phyloP scores from a whole-genome alignment of 164 flowering plant species.

The Santalum album region DNA sequence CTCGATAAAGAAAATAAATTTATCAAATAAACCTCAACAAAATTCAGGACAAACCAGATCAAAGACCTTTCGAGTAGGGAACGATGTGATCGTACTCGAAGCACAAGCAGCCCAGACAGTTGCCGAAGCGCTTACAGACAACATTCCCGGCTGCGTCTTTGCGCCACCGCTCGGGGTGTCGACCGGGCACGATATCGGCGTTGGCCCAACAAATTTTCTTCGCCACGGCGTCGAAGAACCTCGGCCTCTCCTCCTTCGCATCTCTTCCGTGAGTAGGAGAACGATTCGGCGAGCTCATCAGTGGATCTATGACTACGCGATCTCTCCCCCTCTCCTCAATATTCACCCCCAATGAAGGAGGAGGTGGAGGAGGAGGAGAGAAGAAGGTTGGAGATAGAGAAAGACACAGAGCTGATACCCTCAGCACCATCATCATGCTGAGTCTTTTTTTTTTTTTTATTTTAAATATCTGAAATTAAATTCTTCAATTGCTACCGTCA shows the following conservation, averaged over 20 bases:
- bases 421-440: too few species aligned
- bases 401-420: too few species aligned
- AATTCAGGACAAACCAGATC: too few species aligned
- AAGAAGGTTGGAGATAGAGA: too few species aligned
- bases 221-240: conserved; percentile 64
- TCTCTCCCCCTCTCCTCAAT: too few species aligned
- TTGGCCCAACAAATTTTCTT: conserved; percentile 70
- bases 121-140: conserved; percentile 91
- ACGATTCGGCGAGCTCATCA: conserved; percentile 9
- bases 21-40: background rate
- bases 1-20: background rate
- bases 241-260: conserved; percentile 46
- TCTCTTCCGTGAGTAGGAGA: conserved; percentile 6
- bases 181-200: conserved; percentile 59
- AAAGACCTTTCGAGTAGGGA: conserved; percentile 93
- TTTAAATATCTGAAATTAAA: too few species aligned
- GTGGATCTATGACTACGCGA: too few species aligned
- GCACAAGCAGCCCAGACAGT: conserved; percentile 92
- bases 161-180: conserved; percentile 97
- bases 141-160: conserved; percentile 92
- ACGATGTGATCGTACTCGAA: conserved; percentile 93
- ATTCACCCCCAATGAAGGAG: too few species aligned
- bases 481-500: too few species aligned
- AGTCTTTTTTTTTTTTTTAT: too few species aligned
- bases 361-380: too few species aligned